phyloP scores from a whole-genome alignment of 345 rosid species.

The Populus euphratica region DNA sequence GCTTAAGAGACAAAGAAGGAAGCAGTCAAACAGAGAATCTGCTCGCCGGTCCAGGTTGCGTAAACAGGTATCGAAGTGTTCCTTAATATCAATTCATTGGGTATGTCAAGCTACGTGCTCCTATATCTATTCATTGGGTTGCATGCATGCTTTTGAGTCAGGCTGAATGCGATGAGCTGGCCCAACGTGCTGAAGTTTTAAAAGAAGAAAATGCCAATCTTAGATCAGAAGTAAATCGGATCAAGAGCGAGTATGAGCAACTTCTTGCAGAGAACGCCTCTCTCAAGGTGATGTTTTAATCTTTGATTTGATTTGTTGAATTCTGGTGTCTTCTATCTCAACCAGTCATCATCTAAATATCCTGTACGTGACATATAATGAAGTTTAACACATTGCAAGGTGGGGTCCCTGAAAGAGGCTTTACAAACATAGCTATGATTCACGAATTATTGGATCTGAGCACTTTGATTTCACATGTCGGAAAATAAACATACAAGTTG shows the following conservation, averaged over 20 bases:
- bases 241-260: conserved; percentile 72
- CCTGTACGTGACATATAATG: background rate
- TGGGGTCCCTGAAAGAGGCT: background rate
- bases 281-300: conserved; percentile 57
- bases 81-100: background rate
- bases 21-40: conserved; percentile 98
- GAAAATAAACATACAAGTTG: background rate
- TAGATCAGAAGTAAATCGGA: conserved; percentile 72
- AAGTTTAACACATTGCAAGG: background rate
- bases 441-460: background rate
- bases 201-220: conserved; percentile 84
- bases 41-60: conserved; percentile 96
- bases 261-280: conserved; percentile 70
- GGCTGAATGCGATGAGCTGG: conserved; percentile 99
- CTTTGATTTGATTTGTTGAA: background rate
- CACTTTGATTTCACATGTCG: background rate
- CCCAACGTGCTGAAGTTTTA: conserved; percentile 74
- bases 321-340: background rate
- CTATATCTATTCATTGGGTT: conserved; percentile 20
- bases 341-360: background rate
- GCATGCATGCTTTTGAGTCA: conserved; percentile 32
- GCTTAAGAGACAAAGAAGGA: conserved; percentile 86
- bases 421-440: background rate
- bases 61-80: conserved; percentile 69
- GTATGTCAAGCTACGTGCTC: background rate